Evolutionary conservation across 2,329 filamentous ascomycete species (phyloP), one percentile per base, ranked within the genome.

Genomic region (Ascocoryne sarcoides): DNA sequence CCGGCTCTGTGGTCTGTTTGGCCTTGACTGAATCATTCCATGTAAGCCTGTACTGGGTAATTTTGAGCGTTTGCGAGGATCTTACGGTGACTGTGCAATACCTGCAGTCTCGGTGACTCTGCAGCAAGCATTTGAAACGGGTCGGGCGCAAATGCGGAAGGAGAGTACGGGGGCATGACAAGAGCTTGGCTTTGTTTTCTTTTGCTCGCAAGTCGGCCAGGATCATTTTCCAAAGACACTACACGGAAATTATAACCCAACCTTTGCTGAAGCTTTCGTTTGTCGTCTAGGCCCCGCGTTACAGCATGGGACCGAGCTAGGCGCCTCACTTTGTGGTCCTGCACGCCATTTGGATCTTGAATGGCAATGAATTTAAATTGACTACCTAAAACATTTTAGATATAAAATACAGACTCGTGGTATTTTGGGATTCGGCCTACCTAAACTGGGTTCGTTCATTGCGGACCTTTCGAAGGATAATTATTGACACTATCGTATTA

Each of bases 301-400:
- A 60, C 50, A 36, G 56, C 59, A 52, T 61, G 56, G 2, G 58
- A 61, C 23, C 54, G 52, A 15, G 54, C 57, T 26, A 49, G 42
- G 18, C 54, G 57, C 36, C 43, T 56, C 16, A 41, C 39, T 14
- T 12, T 45, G 5, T 14, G 42, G 20, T 57, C 48, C 14, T 44
- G 50, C 12, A 42, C 34, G 2, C 42, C 40, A 44, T 48, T 38
- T 44, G 52, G 45, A 41, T 31, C 40, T 30, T 52, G 49, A 17
- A 50, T 34, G n/a, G 39, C 43, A 34, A 58, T 50, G 37, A 49
- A 49, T 36, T 45, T 39, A 39, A 47, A 49, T 23, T 44, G 10
- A 10, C 20, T 8, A 16, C 15, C 44, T 47, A 28, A 31, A 17
- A 41, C 21, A n/a, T 32, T 23, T 14, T 17, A 34, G 14, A 17